A percentile compares a stretch with the other conserved stretches of the same genome.
Conservation (phyloP, 345 rosid species). For the Aquilaria sinensis region DNA sequence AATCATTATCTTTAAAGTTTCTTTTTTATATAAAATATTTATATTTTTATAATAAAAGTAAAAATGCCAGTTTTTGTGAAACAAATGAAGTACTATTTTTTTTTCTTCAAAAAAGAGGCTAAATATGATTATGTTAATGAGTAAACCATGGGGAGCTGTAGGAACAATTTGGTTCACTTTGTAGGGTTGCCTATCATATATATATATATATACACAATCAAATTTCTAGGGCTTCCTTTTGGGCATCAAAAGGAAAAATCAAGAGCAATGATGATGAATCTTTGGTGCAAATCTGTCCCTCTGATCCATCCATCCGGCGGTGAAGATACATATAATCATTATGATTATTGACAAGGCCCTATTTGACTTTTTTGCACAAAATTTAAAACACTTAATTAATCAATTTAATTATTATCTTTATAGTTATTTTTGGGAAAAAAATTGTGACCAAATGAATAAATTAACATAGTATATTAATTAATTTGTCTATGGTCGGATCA, state of each 20-base stretch:
- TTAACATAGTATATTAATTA: too few species aligned
- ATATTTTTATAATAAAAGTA: too few species aligned
- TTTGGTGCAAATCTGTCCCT: slow-evolving; percentile 69
- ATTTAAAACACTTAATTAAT: slow-evolving; percentile 54
- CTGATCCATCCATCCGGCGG: slow-evolving; percentile 38
- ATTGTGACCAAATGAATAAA: slow-evolving; percentile 4
- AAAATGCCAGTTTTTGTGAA: too few species aligned
- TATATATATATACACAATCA: slow-evolving; percentile 10
- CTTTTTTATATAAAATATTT: too few species aligned
- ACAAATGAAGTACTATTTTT: too few species aligned
- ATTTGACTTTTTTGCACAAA: slow-evolving; percentile 52
- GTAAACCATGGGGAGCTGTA: not conserved
- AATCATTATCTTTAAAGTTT: too few species aligned
- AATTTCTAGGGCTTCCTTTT: slow-evolving; percentile 19
- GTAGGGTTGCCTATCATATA: not conserved
- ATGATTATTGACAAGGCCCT: slow-evolving; percentile 61
- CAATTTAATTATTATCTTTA: slow-evolving; percentile 7
- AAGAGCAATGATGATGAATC: slow-evolving; percentile 84
- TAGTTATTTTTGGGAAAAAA: not conserved
- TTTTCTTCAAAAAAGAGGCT: too few species aligned
- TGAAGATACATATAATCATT: slow-evolving; percentile 51
- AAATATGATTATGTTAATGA: too few species aligned
- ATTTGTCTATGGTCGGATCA: not conserved
- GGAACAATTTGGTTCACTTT: slow-evolving; percentile 15
- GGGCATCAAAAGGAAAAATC: slow-evolving; percentile 32